Evolutionary conservation across 495 filamentous ascomycete species (phyloP), one percentile per base, ranked within the genome.

Genomic region (Physcia stellaris): DNA sequence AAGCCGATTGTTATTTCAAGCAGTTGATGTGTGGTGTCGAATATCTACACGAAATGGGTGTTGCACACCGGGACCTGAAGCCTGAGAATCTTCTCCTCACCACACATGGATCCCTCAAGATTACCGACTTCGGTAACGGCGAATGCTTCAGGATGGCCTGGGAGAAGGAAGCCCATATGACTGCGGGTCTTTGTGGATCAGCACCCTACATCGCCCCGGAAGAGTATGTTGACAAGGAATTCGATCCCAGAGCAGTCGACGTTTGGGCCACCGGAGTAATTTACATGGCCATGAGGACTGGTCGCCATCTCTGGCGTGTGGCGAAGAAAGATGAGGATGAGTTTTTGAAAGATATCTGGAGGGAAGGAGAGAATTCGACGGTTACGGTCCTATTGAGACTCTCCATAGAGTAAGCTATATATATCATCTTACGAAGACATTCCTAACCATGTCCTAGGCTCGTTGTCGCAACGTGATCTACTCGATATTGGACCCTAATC

Each of bases 131-230:
- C 50, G 90, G 90, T 41, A 99, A 99, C 51, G 90, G 92, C 48
- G 90, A 99, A 54, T 99, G 90, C 59, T 99, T 99, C 71, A 81
- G 92, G 29, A 96, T 96, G 90, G 92, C 90, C 3, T 99, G 90
- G 90, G 90, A 99, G 59, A 83, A 84, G 36, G 86, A 95, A 59
- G 78, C 92, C 13, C 90, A 96, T 57, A 94, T 96, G 92, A 93
- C 92, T 2, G 85, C 83, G 16, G 92, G 92, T 18, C 75, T 96
- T 2, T 99, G 90, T 59, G 90, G 90, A 17, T 93, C 85, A 0
- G 90, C 87, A 18, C 90, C 90, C 4, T 99, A 99, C 53, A 99
- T 99, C 46, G 84, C 92, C 7, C 90, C 90, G 0, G 90, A 99
- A 53, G 92, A 99, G 56, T 99, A 99, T 52, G 70, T 73, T 11